Evolutionary conservation across 176 grass and related monocot species (phyloP).

Genomic region (Rhynchospora tenuis): DNA sequence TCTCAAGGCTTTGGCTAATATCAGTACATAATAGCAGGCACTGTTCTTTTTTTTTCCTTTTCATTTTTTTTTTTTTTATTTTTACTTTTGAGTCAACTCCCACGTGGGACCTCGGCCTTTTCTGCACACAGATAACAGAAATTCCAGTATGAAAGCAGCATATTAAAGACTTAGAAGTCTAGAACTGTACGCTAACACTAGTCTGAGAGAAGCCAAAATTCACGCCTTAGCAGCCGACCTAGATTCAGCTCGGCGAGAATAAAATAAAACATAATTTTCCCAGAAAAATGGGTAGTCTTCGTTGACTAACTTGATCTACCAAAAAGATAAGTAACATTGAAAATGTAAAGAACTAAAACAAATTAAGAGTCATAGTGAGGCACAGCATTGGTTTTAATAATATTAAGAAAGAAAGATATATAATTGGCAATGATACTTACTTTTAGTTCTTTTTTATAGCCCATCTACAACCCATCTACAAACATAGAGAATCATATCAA

Average conservation of each 20-base stretch:
- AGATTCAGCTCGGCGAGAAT: not conserved
- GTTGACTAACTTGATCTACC: not conserved
- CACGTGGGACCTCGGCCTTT: not conserved
- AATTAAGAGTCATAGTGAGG: not conserved
- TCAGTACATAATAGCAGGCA: not conserved
- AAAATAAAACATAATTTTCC: not conserved
- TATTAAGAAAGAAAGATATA: too few relatives aligned
- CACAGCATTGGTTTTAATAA: too few relatives aligned
- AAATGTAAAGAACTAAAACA: not conserved
- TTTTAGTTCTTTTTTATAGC: too few relatives aligned
- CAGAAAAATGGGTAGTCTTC: not conserved
- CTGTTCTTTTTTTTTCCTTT: too few relatives aligned
- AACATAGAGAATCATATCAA: too few relatives aligned
- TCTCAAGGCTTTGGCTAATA: not conserved
- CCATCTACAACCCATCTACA: too few relatives aligned
- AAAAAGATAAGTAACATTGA: not conserved
- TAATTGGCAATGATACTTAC: too few relatives aligned
- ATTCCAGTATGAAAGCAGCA: not conserved
- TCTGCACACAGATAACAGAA: not conserved
- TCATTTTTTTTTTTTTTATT: too few relatives aligned
- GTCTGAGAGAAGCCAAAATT: not conserved
- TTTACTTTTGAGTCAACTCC: not conserved
- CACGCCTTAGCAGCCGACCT: not conserved
- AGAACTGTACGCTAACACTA: not conserved
- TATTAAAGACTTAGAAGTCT: not conserved